Conservation (phyloP, 2,329 filamentous ascomycete species). For the Lachnellula arida region DNA sequence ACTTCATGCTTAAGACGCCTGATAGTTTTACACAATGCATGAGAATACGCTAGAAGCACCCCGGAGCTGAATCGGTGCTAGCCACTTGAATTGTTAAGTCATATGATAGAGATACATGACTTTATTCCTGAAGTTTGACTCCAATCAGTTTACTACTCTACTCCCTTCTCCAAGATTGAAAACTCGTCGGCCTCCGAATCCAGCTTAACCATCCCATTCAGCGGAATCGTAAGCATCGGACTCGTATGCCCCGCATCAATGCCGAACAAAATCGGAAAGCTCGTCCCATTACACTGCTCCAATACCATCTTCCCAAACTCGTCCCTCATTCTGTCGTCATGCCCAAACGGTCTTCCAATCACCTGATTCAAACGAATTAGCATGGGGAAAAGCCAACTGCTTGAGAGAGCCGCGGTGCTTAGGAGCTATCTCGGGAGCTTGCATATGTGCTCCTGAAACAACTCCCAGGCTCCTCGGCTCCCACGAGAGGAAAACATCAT, state of each 20-base stretch:
- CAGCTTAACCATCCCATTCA: slow-evolving; percentile 11
- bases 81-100: not conserved
- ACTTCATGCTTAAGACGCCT: too few species aligned
- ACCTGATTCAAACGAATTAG: not conserved
- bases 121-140: not conserved
- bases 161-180: not conserved
- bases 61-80: not conserved
- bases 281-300: slow-evolving; percentile 5
- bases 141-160: not conserved
- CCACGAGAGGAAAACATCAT: too few species aligned
- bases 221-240: slow-evolving; percentile 19
- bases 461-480: too few species aligned
- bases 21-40: too few species aligned
- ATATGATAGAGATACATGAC: too few species aligned
- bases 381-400: too few species aligned
- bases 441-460: too few species aligned
- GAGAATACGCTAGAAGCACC: too few species aligned
- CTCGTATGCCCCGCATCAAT: slow-evolving; percentile 20
- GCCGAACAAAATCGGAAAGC: slow-evolving; percentile 12
- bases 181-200: slow-evolving; percentile 3
- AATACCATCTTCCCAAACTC: slow-evolving; percentile 6
- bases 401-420: too few species aligned
- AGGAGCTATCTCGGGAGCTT: too few species aligned
- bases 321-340: slow-evolving; percentile 8
- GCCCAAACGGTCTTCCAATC: slow-evolving; percentile 10